phyloP scores from a whole-genome alignment of 768 basidiomycete genomes.

The Cystoderma amianthinum region DNA sequence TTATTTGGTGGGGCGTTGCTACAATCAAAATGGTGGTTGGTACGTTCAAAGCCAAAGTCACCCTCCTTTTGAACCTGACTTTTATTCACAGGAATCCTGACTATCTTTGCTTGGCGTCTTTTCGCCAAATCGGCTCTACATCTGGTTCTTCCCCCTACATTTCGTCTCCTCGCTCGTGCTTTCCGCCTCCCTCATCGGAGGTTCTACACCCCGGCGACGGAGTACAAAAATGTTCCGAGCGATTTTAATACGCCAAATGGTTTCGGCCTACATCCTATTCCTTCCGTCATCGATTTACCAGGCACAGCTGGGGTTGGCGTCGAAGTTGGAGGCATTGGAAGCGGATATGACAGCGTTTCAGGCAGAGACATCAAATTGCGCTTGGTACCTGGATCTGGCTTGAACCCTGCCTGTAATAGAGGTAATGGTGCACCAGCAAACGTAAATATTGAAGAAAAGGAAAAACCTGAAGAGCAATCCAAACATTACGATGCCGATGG shows the following conservation, averaged over 20 bases:
- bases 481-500: conserved; percentile 88
- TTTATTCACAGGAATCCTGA: conserved; percentile 57
- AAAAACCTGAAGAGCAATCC: conserved; percentile 26
- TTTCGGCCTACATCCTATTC: conserved; percentile 62
- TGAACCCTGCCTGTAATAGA: too few relatives aligned
- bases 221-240: conserved; percentile 66
- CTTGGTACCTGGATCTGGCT: conserved; percentile 13
- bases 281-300: conserved; percentile 81
- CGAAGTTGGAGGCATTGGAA: conserved; percentile 38
- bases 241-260: conserved; percentile 32
- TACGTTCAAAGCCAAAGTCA: conserved; percentile 17
- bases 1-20: conserved; percentile 41
- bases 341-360: conserved; percentile 19
- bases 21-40: conserved; percentile 38
- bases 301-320: conserved; percentile 33
- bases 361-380: conserved; percentile 61
- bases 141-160: conserved; percentile 72
- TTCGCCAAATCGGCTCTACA: conserved; percentile 75
- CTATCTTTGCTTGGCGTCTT: conserved; percentile 86
- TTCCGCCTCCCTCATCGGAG: conserved; percentile 75
- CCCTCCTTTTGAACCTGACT: too few relatives aligned
- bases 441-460: conserved; percentile 20
- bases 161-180: conserved; percentile 64
- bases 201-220: conserved; percentile 89
- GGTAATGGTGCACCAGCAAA: conserved; percentile 11